Evolutionary conservation across 768 basidiomycete species (phyloP), one percentile per base, ranked within the genome.

Genomic region (Phanerochaete carnosa): DNA sequence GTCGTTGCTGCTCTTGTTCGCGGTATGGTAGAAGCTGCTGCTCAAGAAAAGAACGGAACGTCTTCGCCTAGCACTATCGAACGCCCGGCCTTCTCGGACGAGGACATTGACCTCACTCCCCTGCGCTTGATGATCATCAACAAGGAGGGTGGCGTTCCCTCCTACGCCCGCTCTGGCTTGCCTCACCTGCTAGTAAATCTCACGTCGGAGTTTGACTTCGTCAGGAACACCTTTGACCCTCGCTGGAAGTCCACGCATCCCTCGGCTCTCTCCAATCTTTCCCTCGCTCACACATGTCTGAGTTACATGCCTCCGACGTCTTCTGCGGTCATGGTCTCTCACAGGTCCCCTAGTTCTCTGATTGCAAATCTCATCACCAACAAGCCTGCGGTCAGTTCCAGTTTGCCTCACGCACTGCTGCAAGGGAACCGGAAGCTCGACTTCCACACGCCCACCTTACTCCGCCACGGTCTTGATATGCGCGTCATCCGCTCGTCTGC

Each of bases 361-460:
- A 98, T 99, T 67, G 96, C 86, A 49, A 98, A 98, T 74, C 83
- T 99, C 28, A 95, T 99, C 70, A 99, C 96, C 32, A 99, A 99
- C 73, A 96, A 95, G 70, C 97, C 97, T 2, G 94, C 94, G 8
- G 87, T 96, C 61, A 95, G 93, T 67, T 96, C 95, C 2, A 95
- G 94, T 66, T 82, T 99, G 33, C 95, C 97, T 47, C 94, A 97
- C 67, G 93, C 96, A 6, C 80, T 98, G 19, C 82, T 98, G 28
- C 92, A 94, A 64, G 88, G 90, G 6, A 91, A 93, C 70, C 80
- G 91, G 53, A 89, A 88, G 66, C 82, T 98, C 55, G 95, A 93
- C 0, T 82, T 83, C 1, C 89, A 96, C 65, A 98, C 95, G 12
- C 97, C 97, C 2, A 98, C 97, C 0, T 81, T 99, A 45, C 78